Percentiles rank a stretch among this genome's conserved stretches.
These are phyloP conservation scores for Sporothrix sp. DNA, from an alignment of 2,329 filamentous ascomycete genomes.

Conservation along the genomic window DNA sequence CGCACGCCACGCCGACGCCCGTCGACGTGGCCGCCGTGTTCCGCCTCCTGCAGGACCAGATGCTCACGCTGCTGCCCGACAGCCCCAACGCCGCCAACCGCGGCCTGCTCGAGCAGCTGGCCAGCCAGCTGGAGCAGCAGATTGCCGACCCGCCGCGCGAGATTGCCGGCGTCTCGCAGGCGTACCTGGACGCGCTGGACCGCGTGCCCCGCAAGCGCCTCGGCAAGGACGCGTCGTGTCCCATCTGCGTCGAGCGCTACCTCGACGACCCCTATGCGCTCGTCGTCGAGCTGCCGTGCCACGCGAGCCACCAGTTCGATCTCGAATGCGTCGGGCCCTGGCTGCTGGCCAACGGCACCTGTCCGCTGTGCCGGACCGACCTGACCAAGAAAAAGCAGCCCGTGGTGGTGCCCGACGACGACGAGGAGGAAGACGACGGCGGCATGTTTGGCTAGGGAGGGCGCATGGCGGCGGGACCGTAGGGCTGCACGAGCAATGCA, in stretches of 20 bases:
- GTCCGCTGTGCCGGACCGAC: conserved; percentile 53
- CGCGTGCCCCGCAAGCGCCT: conserved; percentile 45
- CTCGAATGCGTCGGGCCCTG: conserved; percentile 59
- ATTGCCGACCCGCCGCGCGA: conserved; percentile 42
- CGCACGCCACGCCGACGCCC: conserved; percentile 50
- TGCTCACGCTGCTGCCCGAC: conserved; percentile 39
- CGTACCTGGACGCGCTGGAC: conserved; percentile 50
- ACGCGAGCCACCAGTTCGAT: conserved; percentile 49
- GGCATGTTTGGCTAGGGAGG: conserved; percentile 20
- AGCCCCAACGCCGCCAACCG: conserved; percentile 41
- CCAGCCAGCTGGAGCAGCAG: conserved; percentile 37
- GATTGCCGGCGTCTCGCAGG: conserved; percentile 47
- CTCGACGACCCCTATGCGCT: conserved; percentile 53
- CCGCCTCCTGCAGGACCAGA: conserved; percentile 50
- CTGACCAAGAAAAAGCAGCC: conserved; percentile 44
- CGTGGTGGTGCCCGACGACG: conserved; percentile 33
- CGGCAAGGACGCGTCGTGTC: conserved; percentile 42
- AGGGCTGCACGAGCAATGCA: too few relatives aligned
- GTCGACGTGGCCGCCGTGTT: conserved; percentile 48
- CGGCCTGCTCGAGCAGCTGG: conserved; percentile 40
- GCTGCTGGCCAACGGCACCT: conserved; percentile 54
- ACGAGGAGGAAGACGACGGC: conserved; percentile 43
- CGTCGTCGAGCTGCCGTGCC: conserved; percentile 55
- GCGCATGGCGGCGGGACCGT: neutral
- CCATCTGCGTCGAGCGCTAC: conserved; percentile 54